phyloP scores from a whole-genome alignment of 2,329 filamentous ascomycete species.

The Cladosporium sp. region DNA sequence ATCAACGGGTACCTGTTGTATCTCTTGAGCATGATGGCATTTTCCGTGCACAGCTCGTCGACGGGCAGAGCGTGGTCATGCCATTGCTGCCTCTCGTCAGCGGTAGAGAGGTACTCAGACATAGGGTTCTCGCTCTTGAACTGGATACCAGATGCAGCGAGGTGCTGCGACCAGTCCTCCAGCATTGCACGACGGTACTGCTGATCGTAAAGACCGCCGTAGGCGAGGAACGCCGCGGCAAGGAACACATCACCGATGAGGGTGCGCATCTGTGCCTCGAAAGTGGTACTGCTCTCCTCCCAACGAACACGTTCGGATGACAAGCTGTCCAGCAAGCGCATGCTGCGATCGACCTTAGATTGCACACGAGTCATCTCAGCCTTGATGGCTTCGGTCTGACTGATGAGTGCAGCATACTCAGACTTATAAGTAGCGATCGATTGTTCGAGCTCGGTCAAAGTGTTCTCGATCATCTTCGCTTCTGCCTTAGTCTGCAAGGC shows the following conservation, averaged over 20 bases:
- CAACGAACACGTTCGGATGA: constrained; percentile 89
- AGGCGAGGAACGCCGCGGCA: constrained; percentile 94
- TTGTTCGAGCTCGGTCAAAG: constrained; percentile 74
- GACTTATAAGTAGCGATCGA: constrained; percentile 95
- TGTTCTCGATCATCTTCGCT: constrained; percentile 84
- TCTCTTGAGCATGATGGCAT: constrained; percentile 92
- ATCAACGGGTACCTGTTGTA: constrained; percentile 99
- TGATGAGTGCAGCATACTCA: constrained; percentile 92
- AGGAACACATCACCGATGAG: constrained; percentile 93
- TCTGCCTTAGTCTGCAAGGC: constrained; percentile 89
- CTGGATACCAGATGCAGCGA: constrained; percentile 84
- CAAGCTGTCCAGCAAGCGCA: constrained; percentile 86
- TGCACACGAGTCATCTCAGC: constrained; percentile 92
- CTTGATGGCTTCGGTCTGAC: constrained; percentile 96
- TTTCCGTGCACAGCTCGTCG: constrained; percentile 96
- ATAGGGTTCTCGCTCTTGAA: constrained; percentile 93
- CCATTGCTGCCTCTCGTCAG: constrained; percentile 91
- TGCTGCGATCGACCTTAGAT: constrained; percentile 96
- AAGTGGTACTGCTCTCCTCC: constrained; percentile 96
- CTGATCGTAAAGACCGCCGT: constrained; percentile 95
- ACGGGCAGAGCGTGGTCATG: constrained; percentile 90
- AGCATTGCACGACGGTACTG: constrained; percentile 97
- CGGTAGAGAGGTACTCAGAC: constrained; percentile 93
- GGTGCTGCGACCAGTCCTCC: constrained; percentile 94
- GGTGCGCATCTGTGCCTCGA: constrained; percentile 95